A percentile compares a stretch with the other conserved stretches of the same genome.
These are phyloP conservation scores for Moniliophthora roreri DNA, from an alignment of 1,284 basidiomycete species.

Conservation along the genomic window DNA sequence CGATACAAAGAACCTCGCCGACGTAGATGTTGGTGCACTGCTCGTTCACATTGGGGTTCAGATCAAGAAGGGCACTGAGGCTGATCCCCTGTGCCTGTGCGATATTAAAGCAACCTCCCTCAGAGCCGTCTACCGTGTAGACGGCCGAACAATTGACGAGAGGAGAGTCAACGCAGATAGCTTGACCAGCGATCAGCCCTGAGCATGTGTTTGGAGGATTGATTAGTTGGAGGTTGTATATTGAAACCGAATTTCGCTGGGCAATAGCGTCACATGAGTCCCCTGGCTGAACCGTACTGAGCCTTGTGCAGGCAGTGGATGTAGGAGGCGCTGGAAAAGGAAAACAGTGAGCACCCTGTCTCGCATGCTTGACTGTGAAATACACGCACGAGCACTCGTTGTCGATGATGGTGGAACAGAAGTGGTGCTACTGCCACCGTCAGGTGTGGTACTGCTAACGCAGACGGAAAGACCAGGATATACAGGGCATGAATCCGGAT, in stretches of 20 bases:
- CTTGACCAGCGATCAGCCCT: background rate
- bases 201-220: background rate
- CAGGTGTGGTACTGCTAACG: background rate
- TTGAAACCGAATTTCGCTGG: background rate
- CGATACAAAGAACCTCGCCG: background rate
- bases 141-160: background rate
- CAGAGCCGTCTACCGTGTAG: background rate
- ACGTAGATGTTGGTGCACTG: background rate
- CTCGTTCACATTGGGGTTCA: background rate
- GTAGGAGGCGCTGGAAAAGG: background rate
- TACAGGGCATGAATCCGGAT: background rate
- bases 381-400: background rate
- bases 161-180: background rate
- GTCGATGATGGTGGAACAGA: background rate
- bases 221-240: background rate
- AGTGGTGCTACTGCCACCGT: background rate
- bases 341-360: too few species aligned
- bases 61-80: background rate
- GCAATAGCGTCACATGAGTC: background rate
- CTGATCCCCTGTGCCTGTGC: slow-evolving; percentile 32
- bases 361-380: too few species aligned
- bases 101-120: background rate
- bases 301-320: background rate
- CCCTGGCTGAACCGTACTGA: background rate
- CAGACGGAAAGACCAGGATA: background rate